A percentile compares a stretch with the other conserved stretches of the same genome.
Evolutionary conservation across 1,139 yeast species (phyloP).

Genomic region (Suhomyces atakaporum): DNA sequence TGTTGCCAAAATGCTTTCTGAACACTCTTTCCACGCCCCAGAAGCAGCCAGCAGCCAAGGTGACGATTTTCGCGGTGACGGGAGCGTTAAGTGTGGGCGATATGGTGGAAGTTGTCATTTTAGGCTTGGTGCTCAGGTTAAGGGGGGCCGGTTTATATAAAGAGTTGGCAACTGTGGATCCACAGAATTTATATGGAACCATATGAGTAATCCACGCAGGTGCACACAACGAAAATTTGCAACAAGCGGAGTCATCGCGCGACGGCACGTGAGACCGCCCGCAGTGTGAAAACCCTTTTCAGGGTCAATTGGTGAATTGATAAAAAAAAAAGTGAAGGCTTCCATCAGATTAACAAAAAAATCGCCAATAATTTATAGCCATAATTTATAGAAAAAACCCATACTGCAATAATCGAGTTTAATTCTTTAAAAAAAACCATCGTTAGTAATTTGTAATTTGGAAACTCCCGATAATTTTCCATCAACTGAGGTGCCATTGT

Average conservation of each 20-base stretch:
- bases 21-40: slow-evolving; percentile 94
- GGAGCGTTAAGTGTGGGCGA: slow-evolving; percentile 43
- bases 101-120: slow-evolving; percentile 23
- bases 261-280: slow-evolving; percentile 10
- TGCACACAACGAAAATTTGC: slow-evolving; percentile 5
- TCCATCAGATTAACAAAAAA: no score
- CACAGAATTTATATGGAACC: slow-evolving; percentile 3
- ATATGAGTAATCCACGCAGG: slow-evolving; percentile 8
- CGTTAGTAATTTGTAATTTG: no score
- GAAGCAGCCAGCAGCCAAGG: slow-evolving; percentile 85
- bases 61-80: slow-evolving; percentile 49
- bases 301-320: no score
- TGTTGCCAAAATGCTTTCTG: slow-evolving; percentile 60
- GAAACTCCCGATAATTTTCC: no score
- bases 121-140: not conserved
- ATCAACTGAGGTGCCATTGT: no score
- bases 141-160: slow-evolving; percentile 4
- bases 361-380: no score
- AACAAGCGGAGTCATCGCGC: slow-evolving; percentile 7
- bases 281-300: no score
- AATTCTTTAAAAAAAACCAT: no score
- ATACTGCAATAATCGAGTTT: no score
- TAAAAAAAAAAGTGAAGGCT: no score
- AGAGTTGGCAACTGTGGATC: slow-evolving; percentile 11
- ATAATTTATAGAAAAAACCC: no score